These are phyloP conservation scores for Coprinellus aureogranulatus DNA, from an alignment of 768 basidiomycete species.

Conservation along the genomic window DNA sequence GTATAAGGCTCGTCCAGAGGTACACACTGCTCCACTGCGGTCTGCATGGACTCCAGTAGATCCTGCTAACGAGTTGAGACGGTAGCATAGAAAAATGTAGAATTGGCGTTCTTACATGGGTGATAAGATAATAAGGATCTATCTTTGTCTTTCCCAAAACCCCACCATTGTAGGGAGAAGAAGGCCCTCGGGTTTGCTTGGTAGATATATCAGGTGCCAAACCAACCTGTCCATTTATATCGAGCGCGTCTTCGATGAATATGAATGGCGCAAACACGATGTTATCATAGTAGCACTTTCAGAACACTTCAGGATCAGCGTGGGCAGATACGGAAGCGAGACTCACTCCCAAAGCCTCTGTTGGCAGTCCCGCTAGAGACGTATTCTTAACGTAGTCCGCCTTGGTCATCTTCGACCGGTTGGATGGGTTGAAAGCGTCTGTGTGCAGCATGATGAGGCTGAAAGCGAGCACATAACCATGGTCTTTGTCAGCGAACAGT, in stretches of 20 bases:
- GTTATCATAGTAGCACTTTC: constrained; percentile 92
- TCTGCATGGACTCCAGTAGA: constrained; percentile 64
- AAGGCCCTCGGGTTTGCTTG: constrained; percentile 16
- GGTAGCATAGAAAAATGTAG: background rate
- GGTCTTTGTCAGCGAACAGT: constrained; percentile 77
- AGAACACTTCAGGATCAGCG: background rate
- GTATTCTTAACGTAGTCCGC: constrained; percentile 93
- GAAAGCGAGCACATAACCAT: constrained; percentile 94
- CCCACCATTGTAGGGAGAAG: constrained; percentile 29
- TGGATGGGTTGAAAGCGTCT: constrained; percentile 96
- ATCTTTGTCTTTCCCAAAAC: constrained; percentile 58
- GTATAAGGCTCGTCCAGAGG: constrained; percentile 64
- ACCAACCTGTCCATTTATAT: constrained; percentile 59
- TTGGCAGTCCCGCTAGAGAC: constrained; percentile 74
- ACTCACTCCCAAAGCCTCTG: constrained; percentile 83
- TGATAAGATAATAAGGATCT: constrained; percentile 91
- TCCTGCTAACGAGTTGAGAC: constrained; percentile 41
- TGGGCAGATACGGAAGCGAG: background rate
- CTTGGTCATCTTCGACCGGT: constrained; percentile 97
- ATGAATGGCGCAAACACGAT: constrained; percentile 95
- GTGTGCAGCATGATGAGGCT: constrained; percentile 99
- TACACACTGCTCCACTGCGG: constrained; percentile 59
- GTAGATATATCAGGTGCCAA: constrained; percentile 25
- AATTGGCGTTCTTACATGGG: constrained; percentile 62
- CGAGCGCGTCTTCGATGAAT: constrained; percentile 88